Percentiles rank a stretch among this genome's conserved stretches.
Evolutionary conservation across 306 rosid species (phyloP).

Genomic region (Glycine soja): DNA sequence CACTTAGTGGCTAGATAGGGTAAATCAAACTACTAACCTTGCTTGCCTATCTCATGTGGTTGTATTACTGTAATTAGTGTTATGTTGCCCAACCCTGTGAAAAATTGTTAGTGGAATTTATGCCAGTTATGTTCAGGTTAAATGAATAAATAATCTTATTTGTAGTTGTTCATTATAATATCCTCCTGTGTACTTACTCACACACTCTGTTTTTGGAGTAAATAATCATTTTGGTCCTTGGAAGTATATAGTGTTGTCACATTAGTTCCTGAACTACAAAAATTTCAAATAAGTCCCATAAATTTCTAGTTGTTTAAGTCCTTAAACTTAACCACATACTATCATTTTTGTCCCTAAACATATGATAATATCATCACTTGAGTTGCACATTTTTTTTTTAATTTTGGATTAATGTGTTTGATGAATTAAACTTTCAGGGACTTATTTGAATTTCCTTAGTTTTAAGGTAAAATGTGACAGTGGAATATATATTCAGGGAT

Average conservation of each 20-base stretch:
- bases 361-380: background rate
- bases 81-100: too few relatives aligned
- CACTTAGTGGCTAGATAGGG: too few relatives aligned
- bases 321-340: background rate
- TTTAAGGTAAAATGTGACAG: background rate
- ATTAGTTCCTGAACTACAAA: background rate
- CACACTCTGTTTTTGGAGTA: background rate
- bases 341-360: background rate
- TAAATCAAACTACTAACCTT: too few relatives aligned
- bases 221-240: background rate
- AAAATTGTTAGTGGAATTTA: too few relatives aligned
- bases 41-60: too few relatives aligned
- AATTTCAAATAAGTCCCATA: background rate
- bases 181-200: constrained; percentile 12
- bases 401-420: background rate
- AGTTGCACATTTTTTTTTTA: background rate
- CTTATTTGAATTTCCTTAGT: background rate
- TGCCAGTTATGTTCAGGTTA: constrained; percentile 15
- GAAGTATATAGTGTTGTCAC: background rate
- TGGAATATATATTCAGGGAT: background rate
- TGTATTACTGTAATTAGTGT: too few relatives aligned
- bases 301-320: background rate
- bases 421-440: background rate
- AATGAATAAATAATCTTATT: constrained; percentile 24
- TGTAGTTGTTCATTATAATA: constrained; percentile 15